Percentiles rank a stretch among this genome's conserved stretches.
phyloP scores from a whole-genome alignment of 2,329 filamentous ascomycete genomes.

The Thielaviopsis punctulata region DNA sequence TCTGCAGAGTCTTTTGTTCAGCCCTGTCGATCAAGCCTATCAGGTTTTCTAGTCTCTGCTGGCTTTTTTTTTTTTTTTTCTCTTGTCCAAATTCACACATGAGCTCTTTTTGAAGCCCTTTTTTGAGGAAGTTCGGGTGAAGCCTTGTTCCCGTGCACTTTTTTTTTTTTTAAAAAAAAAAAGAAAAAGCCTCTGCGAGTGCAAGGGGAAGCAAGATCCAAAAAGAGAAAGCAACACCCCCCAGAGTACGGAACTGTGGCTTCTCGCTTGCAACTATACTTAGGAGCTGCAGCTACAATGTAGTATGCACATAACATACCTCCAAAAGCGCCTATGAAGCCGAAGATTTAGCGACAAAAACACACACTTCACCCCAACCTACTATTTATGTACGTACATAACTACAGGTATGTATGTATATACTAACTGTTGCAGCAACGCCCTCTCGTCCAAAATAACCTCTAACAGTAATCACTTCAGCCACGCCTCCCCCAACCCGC shows the following conservation, averaged over 20 bases:
- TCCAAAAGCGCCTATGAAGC: neutral
- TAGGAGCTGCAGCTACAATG: neutral
- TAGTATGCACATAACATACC: neutral
- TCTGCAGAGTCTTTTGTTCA: neutral
- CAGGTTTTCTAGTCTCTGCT: too few species aligned
- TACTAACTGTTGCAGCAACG: too few species aligned
- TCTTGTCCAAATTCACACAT: too few species aligned
- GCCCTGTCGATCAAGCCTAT: neutral
- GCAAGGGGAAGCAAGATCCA: neutral
- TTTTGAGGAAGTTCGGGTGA: neutral
- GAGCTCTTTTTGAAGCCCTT: too few species aligned
- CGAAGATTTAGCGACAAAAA: neutral
- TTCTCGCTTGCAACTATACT: neutral
- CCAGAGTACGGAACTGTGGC: neutral
- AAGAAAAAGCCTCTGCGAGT: neutral
- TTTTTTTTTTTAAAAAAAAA: neutral
- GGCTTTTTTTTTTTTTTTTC: neutral
- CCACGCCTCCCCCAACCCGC: too few species aligned
- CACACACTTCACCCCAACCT: neutral
- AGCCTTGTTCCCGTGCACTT: neutral
- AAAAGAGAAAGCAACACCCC: neutral
- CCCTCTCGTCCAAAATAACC: too few species aligned
- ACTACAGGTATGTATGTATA: too few species aligned
- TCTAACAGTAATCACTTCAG: too few species aligned
- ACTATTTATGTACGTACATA: too few species aligned